Evolutionary conservation across 495 filamentous ascomycete genomes (phyloP).

Genomic region (Trichoderma reesei): DNA sequence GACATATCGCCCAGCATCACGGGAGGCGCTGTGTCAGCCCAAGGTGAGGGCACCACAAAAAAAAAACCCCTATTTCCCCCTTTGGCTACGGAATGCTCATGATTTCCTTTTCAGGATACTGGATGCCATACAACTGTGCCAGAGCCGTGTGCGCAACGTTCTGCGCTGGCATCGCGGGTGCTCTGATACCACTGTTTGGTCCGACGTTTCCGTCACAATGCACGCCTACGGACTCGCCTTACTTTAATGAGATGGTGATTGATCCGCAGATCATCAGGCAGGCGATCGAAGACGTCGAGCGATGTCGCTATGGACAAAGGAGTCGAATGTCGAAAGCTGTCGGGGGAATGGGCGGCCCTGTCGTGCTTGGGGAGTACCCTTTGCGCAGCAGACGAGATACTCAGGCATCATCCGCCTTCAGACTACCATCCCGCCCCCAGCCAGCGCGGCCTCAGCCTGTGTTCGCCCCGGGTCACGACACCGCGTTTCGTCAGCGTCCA

Average conservation of each 20-base stretch:
- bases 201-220: constrained; percentile 65
- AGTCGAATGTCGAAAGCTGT: neutral
- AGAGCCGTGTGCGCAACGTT: constrained; percentile 78
- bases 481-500: neutral
- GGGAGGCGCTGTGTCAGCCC: constrained; percentile 76
- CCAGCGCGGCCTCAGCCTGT: neutral
- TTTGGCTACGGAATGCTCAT: neutral
- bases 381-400: neutral
- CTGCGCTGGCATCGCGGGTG: constrained; percentile 73
- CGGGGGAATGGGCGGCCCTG: neutral
- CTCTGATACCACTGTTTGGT: constrained; percentile 82
- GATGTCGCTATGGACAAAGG: constrained; percentile 27
- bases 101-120: constrained; percentile 60
- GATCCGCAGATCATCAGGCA: constrained; percentile 44
- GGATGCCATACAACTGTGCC: constrained; percentile 86
- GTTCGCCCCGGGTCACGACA: neutral
- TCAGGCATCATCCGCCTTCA: neutral
- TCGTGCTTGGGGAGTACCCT: neutral
- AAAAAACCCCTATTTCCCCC: neutral
- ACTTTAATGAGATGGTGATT: constrained; percentile 61
- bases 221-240: constrained; percentile 43
- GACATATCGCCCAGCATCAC: constrained; percentile 91
- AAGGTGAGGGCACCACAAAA: constrained; percentile 49
- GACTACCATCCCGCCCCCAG: neutral
- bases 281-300: constrained; percentile 44